Conservation (phyloP, 805 yeast genomes). For the Myxozyma neglecta region DNA sequence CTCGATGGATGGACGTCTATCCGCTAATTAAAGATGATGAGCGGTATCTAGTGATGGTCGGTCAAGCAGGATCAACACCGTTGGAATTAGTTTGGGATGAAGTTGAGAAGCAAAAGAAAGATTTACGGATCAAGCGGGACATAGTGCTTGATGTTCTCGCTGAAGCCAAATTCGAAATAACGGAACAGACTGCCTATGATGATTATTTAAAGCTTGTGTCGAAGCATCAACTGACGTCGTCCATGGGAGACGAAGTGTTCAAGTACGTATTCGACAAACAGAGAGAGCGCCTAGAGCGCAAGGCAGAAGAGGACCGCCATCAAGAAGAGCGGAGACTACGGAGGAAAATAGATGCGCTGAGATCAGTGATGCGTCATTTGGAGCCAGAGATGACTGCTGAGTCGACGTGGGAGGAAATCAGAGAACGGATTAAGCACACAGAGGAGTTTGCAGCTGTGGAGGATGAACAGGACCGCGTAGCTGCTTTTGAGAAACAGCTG, state of each 20-base stretch:
- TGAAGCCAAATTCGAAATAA: constrained; percentile 39
- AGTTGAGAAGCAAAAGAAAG: constrained; percentile 60
- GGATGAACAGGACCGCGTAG: constrained; percentile 37
- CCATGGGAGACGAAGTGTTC: constrained; percentile 27
- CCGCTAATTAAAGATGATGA: constrained; percentile 54
- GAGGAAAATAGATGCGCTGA: constrained; percentile 38
- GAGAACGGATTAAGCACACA: constrained; percentile 37
- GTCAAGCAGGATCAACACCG: constrained; percentile 76
- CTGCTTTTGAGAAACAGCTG: constrained; percentile 43
- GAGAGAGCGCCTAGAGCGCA: constrained; percentile 24
- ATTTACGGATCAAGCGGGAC: constrained; percentile 59
- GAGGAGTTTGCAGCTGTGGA: constrained; percentile 44
- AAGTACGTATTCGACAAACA: constrained; percentile 19
- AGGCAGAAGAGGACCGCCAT: constrained; percentile 36
- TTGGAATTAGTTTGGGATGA: constrained; percentile 74
- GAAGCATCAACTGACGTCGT: constrained; percentile 25
- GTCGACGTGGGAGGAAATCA: constrained; percentile 44
- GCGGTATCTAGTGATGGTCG: constrained; percentile 61
- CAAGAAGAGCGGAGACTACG: constrained; percentile 37
- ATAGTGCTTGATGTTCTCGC: constrained; percentile 54
- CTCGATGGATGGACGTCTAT: constrained; percentile 61
- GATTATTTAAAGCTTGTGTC: constrained; percentile 34
- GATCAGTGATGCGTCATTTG: constrained; percentile 37
- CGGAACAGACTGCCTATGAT: constrained; percentile 28
- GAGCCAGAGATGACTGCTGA: constrained; percentile 39